These are phyloP conservation scores for Coemansia aciculifera DNA, from an alignment of 192 early-diverging fungal genomes.

Conservation along the genomic window DNA sequence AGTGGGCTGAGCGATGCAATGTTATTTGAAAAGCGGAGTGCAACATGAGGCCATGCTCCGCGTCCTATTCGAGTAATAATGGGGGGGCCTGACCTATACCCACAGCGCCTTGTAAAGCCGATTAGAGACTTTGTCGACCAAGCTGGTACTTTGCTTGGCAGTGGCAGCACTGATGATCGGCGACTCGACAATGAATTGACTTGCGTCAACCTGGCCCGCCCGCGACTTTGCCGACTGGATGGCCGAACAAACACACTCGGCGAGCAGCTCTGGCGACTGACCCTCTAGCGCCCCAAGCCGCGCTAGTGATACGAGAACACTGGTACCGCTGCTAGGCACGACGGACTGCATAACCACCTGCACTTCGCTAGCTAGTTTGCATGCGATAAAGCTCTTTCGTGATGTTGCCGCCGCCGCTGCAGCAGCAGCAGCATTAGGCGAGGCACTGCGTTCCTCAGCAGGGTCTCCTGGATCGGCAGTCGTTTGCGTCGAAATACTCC, in stretches of 20 bases:
- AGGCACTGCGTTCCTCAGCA: not conserved
- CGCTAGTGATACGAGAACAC: constrained; percentile 8
- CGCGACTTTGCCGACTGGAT: constrained; percentile 25
- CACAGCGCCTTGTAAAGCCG: constrained; percentile 28
- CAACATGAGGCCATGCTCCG: not conserved
- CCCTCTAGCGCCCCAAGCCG: constrained; percentile 34
- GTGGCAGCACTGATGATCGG: constrained; percentile 43
- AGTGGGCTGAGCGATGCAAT: not conserved
- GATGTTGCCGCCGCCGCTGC: not conserved
- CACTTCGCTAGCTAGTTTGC: constrained; percentile 38
- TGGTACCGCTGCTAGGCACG: not conserved
- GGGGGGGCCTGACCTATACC: constrained; percentile 2
- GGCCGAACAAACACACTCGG: constrained; percentile 47
- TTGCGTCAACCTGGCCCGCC: constrained; percentile 9
- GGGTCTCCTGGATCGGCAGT: not conserved
- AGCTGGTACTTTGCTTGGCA: constrained; percentile 30
- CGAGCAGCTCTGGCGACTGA: constrained; percentile 37
- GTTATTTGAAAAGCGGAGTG: too few species aligned
- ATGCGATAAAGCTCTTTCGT: constrained; percentile 23
- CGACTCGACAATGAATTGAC: constrained; percentile 36
- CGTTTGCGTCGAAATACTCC: not conserved
- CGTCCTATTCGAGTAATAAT: not conserved
- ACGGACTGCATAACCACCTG: constrained; percentile 48
- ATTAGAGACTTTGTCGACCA: constrained; percentile 39
- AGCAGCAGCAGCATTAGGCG: not conserved